Evolutionary conservation across 352 stramenopile species (phyloP), one percentile per base, ranked within the genome.

Genomic region (Pythium brachiatum): DNA sequence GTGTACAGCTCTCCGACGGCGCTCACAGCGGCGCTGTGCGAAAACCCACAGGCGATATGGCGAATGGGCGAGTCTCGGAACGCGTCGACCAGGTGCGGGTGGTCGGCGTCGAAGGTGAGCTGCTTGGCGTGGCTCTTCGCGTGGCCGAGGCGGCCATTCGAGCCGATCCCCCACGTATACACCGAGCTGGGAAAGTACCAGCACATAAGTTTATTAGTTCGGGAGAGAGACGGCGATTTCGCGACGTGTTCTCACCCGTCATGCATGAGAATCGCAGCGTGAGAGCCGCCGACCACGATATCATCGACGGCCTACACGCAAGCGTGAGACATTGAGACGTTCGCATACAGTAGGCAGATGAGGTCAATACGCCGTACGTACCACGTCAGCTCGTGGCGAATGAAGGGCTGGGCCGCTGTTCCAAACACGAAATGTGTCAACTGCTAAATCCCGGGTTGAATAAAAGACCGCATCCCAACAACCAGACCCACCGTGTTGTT

Each of bases 131-230:
- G 59, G 18, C 81, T 84, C 21, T 78, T 72, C 2, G 78, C 72
- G 4, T 90, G 78, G 4, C 91, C 94, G 0, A 98, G 74, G 20
- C 92, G 78, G 7, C 93, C 94, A 36, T 73, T 89, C 7, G 76
- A 64, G 21, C 90, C 88, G 20, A 94, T 77, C 16, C 92, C 93
- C 81, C 90, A 98, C 16, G 89, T 96, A 68, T 97, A 98, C n/a
- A 98, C 41, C 21, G 13, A 57, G 11, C 52, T 59, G 15, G 23
- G 50, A 56, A 60, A 20, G 43, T 56, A 29, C n/a, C n/a, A n/a
- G n/a, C n/a, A n/a, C n/a, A n/a, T n/a, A n/a, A n/a, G n/a, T n/a
- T n/a, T n/a, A n/a, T n/a, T n/a, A n/a, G n/a, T n/a, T n/a, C n/a
- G 36, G 20, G 32, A 27, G 9, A 7, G 36, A 57, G 15, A 27